phyloP scores from a whole-genome alignment of 768 basidiomycete species.

The Lanmaoa rubissima region DNA sequence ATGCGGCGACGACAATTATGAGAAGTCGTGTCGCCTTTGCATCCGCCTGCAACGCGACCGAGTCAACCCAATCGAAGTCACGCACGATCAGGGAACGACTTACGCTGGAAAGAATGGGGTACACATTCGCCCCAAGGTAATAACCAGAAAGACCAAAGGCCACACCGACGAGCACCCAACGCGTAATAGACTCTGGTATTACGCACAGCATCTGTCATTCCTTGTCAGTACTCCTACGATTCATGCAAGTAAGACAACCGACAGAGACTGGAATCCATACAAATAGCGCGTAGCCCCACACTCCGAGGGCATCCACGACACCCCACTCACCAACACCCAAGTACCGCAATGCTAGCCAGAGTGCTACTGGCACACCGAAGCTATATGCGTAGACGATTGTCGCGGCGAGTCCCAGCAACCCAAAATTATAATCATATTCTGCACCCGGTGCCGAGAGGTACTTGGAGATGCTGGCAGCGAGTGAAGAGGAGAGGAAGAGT shows the following conservation, averaged over 20 bases:
- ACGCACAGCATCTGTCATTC: slow-evolving; percentile 73
- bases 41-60: slow-evolving; percentile 57
- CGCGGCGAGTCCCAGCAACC: slow-evolving; percentile 77
- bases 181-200: slow-evolving; percentile 76
- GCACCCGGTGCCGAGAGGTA: slow-evolving; percentile 67
- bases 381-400: slow-evolving; percentile 88
- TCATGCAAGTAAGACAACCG: slow-evolving; percentile 25
- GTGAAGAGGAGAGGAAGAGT: slow-evolving; percentile 90
- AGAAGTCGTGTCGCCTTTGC: slow-evolving; percentile 82
- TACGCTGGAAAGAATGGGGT: slow-evolving; percentile 85
- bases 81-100: slow-evolving; percentile 28
- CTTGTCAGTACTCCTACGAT: not conserved
- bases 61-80: not conserved
- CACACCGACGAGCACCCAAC: slow-evolving; percentile 74
- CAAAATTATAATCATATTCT: slow-evolving; percentile 81
- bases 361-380: slow-evolving; percentile 70
- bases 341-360: slow-evolving; percentile 87
- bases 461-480: slow-evolving; percentile 83
- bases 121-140: slow-evolving; percentile 83
- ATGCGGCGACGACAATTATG: slow-evolving; percentile 66
- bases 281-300: slow-evolving; percentile 83
- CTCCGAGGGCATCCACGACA: slow-evolving; percentile 73
- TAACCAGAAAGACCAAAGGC: slow-evolving; percentile 82
- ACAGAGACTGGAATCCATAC: slow-evolving; percentile 89
- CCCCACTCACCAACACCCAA: slow-evolving; percentile 89